Percentiles rank a stretch among this genome's conserved stretches.
Evolutionary conservation across 306 rosid genomes (phyloP).

Genomic region (Pyrus pyrifolia): DNA sequence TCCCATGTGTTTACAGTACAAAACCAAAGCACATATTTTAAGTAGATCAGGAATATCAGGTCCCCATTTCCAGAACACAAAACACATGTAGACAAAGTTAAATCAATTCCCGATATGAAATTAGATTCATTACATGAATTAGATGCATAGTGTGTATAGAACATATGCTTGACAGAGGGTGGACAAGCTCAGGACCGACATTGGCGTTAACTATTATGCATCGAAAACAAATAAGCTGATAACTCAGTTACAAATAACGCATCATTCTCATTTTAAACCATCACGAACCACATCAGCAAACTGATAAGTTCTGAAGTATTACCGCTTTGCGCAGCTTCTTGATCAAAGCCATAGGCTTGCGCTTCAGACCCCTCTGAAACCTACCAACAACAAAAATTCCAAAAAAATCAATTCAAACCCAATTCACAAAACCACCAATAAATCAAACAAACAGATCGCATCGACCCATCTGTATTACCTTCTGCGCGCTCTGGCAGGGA

Average conservation of each 20-base stretch:
- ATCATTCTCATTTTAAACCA: not conserved
- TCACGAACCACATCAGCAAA: not conserved
- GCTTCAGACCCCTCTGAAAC: conserved; percentile 86
- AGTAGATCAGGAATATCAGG: not conserved
- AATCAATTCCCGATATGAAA: not conserved
- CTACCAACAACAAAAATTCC: conserved; percentile 11
- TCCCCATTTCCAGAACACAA: not conserved
- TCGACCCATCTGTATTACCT: conserved; percentile 23
- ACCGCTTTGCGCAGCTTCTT: conserved; percentile 98
- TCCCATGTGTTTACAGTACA: not conserved
- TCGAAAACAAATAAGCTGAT: not conserved
- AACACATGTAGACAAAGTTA: not conserved
- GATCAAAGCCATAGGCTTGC: conserved; percentile 93
- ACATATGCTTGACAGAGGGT: not conserved
- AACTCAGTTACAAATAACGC: not conserved
- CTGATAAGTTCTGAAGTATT: not conserved
- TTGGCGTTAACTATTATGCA: not conserved
- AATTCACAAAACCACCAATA: not conserved
- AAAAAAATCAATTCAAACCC: not conserved
- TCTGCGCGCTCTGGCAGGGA: conserved; percentile 82
- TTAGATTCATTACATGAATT: not conserved
- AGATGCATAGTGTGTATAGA: not conserved
- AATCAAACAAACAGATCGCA: not conserved
- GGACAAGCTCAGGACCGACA: no score
- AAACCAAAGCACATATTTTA: no score